Evolutionary conservation across 2,329 filamentous ascomycete species (phyloP), one percentile per base, ranked within the genome.

Genomic region (Chaetomium globosum): DNA sequence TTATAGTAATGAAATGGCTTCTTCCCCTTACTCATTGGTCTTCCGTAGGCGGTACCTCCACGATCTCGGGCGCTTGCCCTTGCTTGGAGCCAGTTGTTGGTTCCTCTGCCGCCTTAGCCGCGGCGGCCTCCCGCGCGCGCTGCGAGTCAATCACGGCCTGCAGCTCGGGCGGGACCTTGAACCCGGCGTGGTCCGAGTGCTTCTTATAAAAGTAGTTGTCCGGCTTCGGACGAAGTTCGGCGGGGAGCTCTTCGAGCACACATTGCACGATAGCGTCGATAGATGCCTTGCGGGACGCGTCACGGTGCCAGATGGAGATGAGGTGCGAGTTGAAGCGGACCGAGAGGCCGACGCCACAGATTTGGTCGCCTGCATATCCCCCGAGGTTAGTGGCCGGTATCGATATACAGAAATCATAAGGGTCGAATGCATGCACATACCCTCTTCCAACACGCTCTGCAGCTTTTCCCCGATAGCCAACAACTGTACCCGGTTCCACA

Each of bases 221-320:
- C 55, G 84, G 74, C 79, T 89, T 90, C 48, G 92, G 92, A 65
- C 82, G 82, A 70, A 96, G 79, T 74, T 95, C 90, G 1, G 83
- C 79, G 6, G 89, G 89, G 33, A 97, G 81, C 70, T 91, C 86
- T 59, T 88, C 85, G 56, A 96, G 80, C 60, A 97, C 88, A 56
- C 87, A 89, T 68, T 86, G 80, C 57, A 93, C 83, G 66, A 97
- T 83, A 68, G 82, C 85, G 74, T 94, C 87, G 71, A 95, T 85
- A 6, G 92, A 95, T 71, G 85, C 87, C 74, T 91, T 83, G 78
- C 95, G 93, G 66, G 87, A 88, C 26, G 89, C 88, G 74, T 96
- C 90, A 68, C 95, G 91, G 80, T 97, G 95, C 94, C 94, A 98
- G 74, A 98, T 86, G 71, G 91, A 90, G 75, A 97, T 89, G 71